phyloP scores from a whole-genome alignment of 495 filamentous ascomycete species.

The Penicillium turbatum region DNA sequence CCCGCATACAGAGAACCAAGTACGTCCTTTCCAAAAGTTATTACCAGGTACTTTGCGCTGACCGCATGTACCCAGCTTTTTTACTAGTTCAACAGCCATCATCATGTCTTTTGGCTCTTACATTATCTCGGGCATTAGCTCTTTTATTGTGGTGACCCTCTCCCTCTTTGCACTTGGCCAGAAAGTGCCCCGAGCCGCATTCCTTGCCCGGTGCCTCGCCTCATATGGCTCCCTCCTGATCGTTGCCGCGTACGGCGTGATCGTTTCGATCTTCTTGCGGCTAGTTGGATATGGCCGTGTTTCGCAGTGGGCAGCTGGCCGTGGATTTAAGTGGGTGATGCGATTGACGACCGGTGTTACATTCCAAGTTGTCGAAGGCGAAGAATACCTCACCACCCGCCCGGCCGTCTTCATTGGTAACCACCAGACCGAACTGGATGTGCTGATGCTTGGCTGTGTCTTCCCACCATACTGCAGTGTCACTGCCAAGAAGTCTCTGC shows the following conservation, averaged over 20 bases:
- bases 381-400: slow-evolving; percentile 60
- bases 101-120: slow-evolving; percentile 44
- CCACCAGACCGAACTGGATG: slow-evolving; percentile 92
- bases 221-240: slow-evolving; percentile 60
- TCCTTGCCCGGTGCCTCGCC: slow-evolving; percentile 67
- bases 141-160: slow-evolving; percentile 51
- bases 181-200: slow-evolving; percentile 55
- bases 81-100: slow-evolving; percentile 6
- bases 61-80: slow-evolving; percentile 3
- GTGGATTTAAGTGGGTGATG: slow-evolving; percentile 82
- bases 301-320: slow-evolving; percentile 79
- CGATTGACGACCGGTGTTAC: slow-evolving; percentile 67
- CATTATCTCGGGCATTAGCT: slow-evolving; percentile 49
- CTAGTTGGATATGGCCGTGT: slow-evolving; percentile 65
- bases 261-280: slow-evolving; percentile 68
- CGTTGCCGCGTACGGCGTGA: slow-evolving; percentile 72
- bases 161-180: slow-evolving; percentile 55
- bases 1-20: not conserved
- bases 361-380: slow-evolving; percentile 68
- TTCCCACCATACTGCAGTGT: slow-evolving; percentile 92
- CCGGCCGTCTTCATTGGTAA: slow-evolving; percentile 91
- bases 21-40: not conserved
- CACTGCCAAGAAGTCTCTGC: slow-evolving; percentile 84
- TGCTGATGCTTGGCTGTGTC: slow-evolving; percentile 79
- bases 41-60: not conserved